phyloP scores from a whole-genome alignment of 2,329 filamentous ascomycete species.

The Magnaporthiopsis incrustans region DNA sequence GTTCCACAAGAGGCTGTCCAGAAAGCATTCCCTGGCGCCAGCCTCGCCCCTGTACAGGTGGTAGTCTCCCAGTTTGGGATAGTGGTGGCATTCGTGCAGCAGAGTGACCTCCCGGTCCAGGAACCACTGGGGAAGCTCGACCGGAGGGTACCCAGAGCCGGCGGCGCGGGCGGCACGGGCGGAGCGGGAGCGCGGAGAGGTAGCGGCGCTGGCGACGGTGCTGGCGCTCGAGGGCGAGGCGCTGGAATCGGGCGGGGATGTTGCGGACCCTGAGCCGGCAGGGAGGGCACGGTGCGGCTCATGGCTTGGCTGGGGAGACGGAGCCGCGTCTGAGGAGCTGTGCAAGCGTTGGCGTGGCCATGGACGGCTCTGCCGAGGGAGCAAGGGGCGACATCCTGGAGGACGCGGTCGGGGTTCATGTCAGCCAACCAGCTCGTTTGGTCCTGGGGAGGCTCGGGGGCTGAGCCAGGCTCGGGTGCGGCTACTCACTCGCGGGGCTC shows the following conservation, averaged over 20 bases:
- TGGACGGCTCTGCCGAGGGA: background rate
- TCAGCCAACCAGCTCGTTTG: background rate
- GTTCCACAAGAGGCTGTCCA: background rate
- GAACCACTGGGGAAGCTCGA: conserved; percentile 51
- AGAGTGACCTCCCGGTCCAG: conserved; percentile 40
- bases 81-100: background rate
- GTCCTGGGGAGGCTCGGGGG: too few species aligned
- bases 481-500: background rate
- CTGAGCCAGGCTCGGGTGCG: too few species aligned
- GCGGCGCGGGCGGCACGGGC: too few species aligned
- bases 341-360: background rate
- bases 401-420: background rate
- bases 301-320: background rate
- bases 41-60: background rate
- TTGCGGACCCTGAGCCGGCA: background rate
- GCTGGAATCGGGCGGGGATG: background rate
- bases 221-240: background rate
- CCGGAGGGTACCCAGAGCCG: conserved; percentile 32
- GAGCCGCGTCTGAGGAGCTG: background rate
- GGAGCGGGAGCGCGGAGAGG: background rate
- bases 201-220: background rate
- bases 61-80: background rate
- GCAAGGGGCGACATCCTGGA: background rate
- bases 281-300: background rate
- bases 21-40: background rate